Evolutionary conservation across 2,329 filamentous ascomycete genomes (phyloP).

Genomic region (Ceratocystis huliohia): DNA sequence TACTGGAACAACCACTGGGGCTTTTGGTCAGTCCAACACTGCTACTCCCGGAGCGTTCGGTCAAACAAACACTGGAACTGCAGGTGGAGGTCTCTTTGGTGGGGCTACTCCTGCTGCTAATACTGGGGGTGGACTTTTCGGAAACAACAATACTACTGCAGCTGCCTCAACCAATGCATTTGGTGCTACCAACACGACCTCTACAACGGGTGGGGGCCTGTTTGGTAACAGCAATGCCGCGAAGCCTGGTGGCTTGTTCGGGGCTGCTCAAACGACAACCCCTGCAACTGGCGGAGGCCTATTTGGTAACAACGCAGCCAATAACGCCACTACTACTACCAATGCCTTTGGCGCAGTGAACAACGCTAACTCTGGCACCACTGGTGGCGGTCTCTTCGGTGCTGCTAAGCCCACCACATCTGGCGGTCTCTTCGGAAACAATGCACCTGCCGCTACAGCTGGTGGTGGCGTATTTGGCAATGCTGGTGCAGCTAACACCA

Average conservation of each 20-base stretch:
- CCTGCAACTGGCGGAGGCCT: conserved; percentile 31
- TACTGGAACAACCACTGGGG: conserved; percentile 20
- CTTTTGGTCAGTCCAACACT: conserved; percentile 27
- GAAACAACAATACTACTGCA: conserved; percentile 26
- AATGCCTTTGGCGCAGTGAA: conserved; percentile 32
- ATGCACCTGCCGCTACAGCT: conserved; percentile 31
- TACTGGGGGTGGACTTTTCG: conserved; percentile 36
- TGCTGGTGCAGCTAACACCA: conserved; percentile 33
- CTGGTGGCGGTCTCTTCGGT: conserved; percentile 33
- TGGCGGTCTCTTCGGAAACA: conserved; percentile 33
- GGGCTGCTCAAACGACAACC: conserved; percentile 24
- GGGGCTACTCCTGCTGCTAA: conserved; percentile 18
- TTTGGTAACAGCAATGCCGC: conserved; percentile 32
- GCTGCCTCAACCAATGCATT: conserved; percentile 30
- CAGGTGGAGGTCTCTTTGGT: conserved; percentile 20
- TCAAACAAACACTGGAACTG: conserved; percentile 24
- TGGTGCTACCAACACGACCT: conserved; percentile 24
- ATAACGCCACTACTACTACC: conserved; percentile 19
- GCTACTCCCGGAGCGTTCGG: conserved; percentile 24
- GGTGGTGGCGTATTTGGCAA: conserved; percentile 18
- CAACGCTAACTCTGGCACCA: conserved; percentile 16
- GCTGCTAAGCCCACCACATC: conserved; percentile 25
- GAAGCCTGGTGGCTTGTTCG: conserved; percentile 39
- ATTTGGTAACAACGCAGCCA: conserved; percentile 31
- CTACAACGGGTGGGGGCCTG: conserved; percentile 29